Base-by-base conservation (phyloP, 345 rosid genomes). In the Gossypium stocksii region DNA sequence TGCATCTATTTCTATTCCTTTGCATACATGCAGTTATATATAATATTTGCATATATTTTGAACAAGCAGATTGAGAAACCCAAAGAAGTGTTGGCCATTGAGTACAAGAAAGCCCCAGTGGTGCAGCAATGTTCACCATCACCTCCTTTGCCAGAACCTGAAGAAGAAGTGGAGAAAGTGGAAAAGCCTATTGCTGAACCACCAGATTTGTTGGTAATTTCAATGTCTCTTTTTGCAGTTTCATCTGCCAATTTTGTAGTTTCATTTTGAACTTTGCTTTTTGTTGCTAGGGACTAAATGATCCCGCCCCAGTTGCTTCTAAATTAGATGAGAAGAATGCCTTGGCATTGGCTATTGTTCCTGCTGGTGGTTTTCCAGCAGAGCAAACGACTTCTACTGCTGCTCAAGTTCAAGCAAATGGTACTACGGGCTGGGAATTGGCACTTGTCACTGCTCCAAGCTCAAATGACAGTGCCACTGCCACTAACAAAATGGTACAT, bases 371-470 rank as follows among this genome's bases (percentile, higher is more conserved):
- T 67, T 66, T 68, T 84, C 81, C 90, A 87, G 97, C 82, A 71
- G 96, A 91, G 72, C 93, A 78, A 67, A 87, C 86, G 22, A 68
- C 71, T 74, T 73, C 94, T 6, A 66, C 83, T 76, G 81, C 76
- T 77, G 79, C 76, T 72, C 80, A 83, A 29, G 54, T 72, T 72
- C 89, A 76, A 74, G 79, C 80, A 57, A 86, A 84, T 81, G 93
- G 88, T 70, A 80, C 83, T 29, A 73, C 87, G 20, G 93, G 98
- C 75, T 95, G 99, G 99, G 99, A 95, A 83, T 70, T 95, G 75
- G 97, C 99, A 8, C 94, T 95, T 77, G 94, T 93, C 57, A 86
- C 96, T 60, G 90, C 96, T 80, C 89, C 99, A 29, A 95, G 98
- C 85, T 87, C 96, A 74, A 95, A 91, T 67, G 96, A 82, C 65